Evolutionary conservation across 495 filamentous ascomycete species (phyloP).

Genomic region (Articulospora tetracladia): DNA sequence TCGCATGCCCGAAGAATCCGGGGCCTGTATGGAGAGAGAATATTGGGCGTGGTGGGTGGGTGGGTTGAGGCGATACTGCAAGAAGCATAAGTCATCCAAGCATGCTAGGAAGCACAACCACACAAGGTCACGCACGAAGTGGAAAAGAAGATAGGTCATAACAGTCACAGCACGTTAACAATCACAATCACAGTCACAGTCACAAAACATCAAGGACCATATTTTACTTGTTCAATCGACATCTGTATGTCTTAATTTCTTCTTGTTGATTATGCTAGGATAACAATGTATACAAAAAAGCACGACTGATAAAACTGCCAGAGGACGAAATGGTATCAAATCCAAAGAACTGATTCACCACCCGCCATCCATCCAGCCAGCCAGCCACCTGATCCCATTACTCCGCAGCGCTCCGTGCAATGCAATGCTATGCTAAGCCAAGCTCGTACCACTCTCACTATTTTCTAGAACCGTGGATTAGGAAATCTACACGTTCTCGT

Average conservation of each 20-base stretch:
- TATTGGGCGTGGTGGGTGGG: too few species aligned
- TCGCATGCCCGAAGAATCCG: too few species aligned
- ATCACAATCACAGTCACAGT: too few species aligned
- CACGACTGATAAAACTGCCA: neutral
- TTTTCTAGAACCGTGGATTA: neutral
- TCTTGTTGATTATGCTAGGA: neutral
- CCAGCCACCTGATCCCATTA: neutral
- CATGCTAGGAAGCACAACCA: too few species aligned
- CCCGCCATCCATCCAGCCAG: neutral
- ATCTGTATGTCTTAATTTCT: neutral
- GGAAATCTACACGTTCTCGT: neutral
- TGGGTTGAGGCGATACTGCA: too few species aligned
- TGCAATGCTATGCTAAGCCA: neutral
- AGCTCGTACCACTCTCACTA: neutral
- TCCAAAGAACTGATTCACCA: neutral
- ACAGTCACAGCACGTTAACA: too few species aligned
- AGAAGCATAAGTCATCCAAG: too few species aligned
- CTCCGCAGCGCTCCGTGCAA: neutral
- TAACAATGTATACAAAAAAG: neutral
- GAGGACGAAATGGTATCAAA: neutral
- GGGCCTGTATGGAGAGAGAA: too few species aligned
- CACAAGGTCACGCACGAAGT: too few species aligned
- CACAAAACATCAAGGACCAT: too few species aligned
- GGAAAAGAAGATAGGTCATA: too few species aligned
- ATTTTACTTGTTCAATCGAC: neutral